Base-by-base conservation (phyloP, 1,139 yeast species). In the Kurtzmaniella quercitrusa region DNA sequence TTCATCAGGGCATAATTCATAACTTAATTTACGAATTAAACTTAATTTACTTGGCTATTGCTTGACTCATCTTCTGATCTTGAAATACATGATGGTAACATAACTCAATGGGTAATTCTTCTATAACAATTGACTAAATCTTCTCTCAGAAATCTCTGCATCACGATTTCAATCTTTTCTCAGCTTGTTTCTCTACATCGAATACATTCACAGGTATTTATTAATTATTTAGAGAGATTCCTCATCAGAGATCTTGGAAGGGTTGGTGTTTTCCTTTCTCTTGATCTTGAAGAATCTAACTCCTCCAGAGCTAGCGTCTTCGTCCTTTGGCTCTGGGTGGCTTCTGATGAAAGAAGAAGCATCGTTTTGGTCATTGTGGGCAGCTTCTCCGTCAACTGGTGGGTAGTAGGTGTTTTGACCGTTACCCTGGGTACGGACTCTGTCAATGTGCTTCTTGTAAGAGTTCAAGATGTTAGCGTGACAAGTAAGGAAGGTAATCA, bases 251-350 rank as follows among this genome's bases (percentile, higher is more conserved):
- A 67, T 70, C 59, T 76, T 76, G 9, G 34, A 30, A 30, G 34
- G 34, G 17, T 30, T 30, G 34, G 34, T 30, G 54, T 77, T 74
- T 61, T 80, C 80, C 23, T 42, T 42, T 71, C 88, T 82, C 67
- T 83, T 82, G 48, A 84, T 82, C 57, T 82, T 83, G 71, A 84
- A 84, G 66, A 84, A 84, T 63, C 87, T 81, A 55, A 84, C 84
- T 43, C 91, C 93, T 39, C 85, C 82, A 47, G 63, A 60, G 26
- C 26, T 19, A 16, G 44, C 40, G 47, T 57, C 56, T 36, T 61
- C 65, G 52, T 77, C 69, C 49, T 63, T 67, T 42, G 54, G 50
- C 38, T 57, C 58, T 8, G 66, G 66, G 22, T 62, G 58, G 38
- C 64, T 48, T 63, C 76, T 69, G 43, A 76, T 71, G 55, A 70